Conservation (phyloP, 805 yeast genomes). For the Myxozyma udenii region DNA sequence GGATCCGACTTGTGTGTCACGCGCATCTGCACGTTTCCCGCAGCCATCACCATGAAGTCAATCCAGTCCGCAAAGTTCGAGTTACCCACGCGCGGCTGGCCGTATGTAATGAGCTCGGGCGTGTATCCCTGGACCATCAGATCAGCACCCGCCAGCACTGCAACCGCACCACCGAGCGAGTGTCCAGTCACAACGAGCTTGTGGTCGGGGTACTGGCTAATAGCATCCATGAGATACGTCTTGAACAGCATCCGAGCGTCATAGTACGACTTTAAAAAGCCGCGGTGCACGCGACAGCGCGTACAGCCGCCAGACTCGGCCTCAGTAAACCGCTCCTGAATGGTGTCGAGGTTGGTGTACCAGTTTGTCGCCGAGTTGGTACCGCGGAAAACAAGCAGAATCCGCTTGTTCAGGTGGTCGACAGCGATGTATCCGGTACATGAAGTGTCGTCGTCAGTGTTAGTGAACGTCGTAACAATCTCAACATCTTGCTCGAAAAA, state of each 20-base stretch:
- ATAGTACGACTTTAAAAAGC: conserved; percentile 51
- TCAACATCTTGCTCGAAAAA: conserved; percentile 22
- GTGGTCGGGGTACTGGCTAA: conserved; percentile 47
- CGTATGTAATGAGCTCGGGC: conserved; percentile 58
- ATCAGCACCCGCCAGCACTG: conserved; percentile 62
- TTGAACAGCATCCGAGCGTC: conserved; percentile 41
- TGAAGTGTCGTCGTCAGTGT: conserved; percentile 18
- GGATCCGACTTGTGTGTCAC: conserved; percentile 31
- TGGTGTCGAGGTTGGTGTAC: conserved; percentile 52
- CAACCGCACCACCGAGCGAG: conserved; percentile 73
- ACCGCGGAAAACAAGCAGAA: conserved; percentile 56
- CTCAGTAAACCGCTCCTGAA: conserved; percentile 22
- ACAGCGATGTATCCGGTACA: conserved; percentile 36
- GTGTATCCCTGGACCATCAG: conserved; percentile 51
- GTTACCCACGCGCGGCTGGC: conserved; percentile 66
- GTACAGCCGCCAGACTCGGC: conserved; percentile 39
- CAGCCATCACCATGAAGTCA: conserved; percentile 37
- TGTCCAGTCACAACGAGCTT: conserved; percentile 62
- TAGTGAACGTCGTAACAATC: conserved; percentile 24
- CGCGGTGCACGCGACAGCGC: conserved; percentile 60
- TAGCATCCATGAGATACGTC: conserved; percentile 28
- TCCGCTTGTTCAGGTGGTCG: conserved; percentile 43
- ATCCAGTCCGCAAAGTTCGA: conserved; percentile 49
- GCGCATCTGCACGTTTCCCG: conserved; percentile 10
- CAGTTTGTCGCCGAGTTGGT: conserved; percentile 61